Evolutionary conservation across 371 early-diverging fungal species (phyloP).

Genomic region (Mortierella sp.): DNA sequence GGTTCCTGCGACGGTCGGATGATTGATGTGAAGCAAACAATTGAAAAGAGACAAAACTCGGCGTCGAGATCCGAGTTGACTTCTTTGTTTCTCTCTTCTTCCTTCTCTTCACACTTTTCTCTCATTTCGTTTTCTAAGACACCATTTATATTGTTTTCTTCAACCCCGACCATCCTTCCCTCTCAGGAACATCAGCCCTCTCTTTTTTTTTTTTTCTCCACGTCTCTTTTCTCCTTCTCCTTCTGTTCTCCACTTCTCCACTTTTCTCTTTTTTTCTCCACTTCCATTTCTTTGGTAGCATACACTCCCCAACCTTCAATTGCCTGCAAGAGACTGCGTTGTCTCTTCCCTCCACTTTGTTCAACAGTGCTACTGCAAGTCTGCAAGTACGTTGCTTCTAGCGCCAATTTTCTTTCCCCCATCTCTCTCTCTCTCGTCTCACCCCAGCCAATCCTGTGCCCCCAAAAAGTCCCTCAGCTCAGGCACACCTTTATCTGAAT

Average conservation of each 20-base stretch:
- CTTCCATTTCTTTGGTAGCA: not conserved
- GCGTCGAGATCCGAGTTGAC: too few species aligned
- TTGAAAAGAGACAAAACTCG: too few species aligned
- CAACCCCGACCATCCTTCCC: not conserved
- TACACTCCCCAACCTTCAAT: not conserved
- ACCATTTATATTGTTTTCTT: not conserved
- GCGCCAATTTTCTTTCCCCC: not conserved
- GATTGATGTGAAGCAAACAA: too few species aligned
- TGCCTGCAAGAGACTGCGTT: not conserved
- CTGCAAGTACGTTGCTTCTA: not conserved
- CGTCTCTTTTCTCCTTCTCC: not conserved
- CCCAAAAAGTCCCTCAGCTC: not conserved
- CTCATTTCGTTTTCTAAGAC: not conserved
- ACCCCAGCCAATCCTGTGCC: slow-evolving; percentile 3
- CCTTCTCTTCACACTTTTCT: not conserved
- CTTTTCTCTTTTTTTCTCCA: not conserved
- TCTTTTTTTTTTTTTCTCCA: not conserved
- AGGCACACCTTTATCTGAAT: not conserved
- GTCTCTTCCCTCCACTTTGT: not conserved
- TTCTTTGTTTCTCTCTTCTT: not conserved
- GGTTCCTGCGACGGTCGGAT: too few species aligned
- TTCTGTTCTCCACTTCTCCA: not conserved
- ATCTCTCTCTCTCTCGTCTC: not conserved
- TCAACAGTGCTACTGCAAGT: slow-evolving; percentile 2
- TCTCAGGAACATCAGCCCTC: not conserved